Percentiles rank a stretch among this genome's conserved stretches.
Conservation (phyloP, 768 basidiomycete genomes). For the Panaeolus papilionaceus region DNA sequence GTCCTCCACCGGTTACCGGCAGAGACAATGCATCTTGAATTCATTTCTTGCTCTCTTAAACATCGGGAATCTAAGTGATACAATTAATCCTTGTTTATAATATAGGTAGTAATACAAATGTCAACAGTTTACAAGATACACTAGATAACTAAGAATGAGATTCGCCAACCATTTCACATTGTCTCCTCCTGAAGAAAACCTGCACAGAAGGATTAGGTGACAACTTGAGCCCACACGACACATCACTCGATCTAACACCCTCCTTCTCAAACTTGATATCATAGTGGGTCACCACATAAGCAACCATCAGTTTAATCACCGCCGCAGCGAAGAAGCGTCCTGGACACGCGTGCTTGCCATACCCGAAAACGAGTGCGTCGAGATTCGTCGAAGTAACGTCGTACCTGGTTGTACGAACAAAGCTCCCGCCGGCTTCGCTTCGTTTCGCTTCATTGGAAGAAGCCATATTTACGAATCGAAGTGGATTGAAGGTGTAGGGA, state of each 20-base stretch:
- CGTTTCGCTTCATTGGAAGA: background rate
- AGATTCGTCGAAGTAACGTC: conserved; percentile 20
- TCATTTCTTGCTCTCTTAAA: too few relatives aligned
- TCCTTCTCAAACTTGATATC: conserved; percentile 31
- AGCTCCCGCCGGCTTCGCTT: background rate
- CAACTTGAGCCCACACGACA: conserved; percentile 8
- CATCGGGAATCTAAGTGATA: too few relatives aligned
- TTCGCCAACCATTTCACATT: background rate
- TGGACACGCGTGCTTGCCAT: conserved; percentile 27
- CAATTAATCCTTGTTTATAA: too few relatives aligned
- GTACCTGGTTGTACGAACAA: background rate
- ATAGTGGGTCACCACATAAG: conserved; percentile 29
- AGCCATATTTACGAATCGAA: conserved; percentile 27
- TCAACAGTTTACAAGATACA: too few relatives aligned
- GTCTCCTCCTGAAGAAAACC: background rate
- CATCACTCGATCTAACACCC: conserved; percentile 21
- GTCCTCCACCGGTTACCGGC: too few relatives aligned
- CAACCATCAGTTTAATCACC: conserved; percentile 32
- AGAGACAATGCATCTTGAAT: too few relatives aligned
- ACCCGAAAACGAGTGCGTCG: conserved; percentile 25
- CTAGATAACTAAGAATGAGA: background rate
- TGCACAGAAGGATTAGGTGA: conserved; percentile 1
- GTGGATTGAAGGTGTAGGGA: conserved; percentile 23
- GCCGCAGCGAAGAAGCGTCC: conserved; percentile 31
- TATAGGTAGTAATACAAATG: too few relatives aligned